A percentile compares a stretch with the other conserved stretches of the same genome.
Conservation (phyloP, 208 protist species). For the Naegleria lovaniensis region DNA sequence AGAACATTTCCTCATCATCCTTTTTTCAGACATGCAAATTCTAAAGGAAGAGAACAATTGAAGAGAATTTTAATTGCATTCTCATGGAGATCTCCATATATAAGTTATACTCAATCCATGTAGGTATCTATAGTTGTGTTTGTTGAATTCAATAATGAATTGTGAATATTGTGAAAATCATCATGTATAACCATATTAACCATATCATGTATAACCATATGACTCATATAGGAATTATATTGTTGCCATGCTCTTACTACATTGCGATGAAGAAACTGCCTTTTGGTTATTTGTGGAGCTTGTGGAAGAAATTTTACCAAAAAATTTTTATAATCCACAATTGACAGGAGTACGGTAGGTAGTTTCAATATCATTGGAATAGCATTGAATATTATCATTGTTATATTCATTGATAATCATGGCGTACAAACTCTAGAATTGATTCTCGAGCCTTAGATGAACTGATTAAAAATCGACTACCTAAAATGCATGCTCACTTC, state of each 20-base stretch:
- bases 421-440: conserved; percentile 25
- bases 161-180: too few species aligned
- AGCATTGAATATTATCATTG: too few species aligned
- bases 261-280: conserved; percentile 50
- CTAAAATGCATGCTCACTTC: conserved; percentile 40
- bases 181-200: too few species aligned
- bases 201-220: too few species aligned
- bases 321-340: conserved; percentile 44
- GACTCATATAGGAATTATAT: conserved; percentile 44
- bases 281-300: conserved; percentile 53
- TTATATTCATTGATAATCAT: too few species aligned
- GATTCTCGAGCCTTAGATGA: conserved; percentile 46
- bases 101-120: conserved; percentile 55
- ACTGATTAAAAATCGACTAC: conserved; percentile 37
- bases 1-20: conserved; percentile 50
- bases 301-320: conserved; percentile 46
- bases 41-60: conserved; percentile 37
- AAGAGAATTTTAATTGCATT: conserved; percentile 48
- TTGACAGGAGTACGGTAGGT: conserved; percentile 32
- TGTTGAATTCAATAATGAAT: too few species aligned
- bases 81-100: conserved; percentile 44
- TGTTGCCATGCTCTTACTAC: conserved; percentile 44
- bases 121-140: too few species aligned
- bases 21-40: conserved; percentile 36
- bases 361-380: too few species aligned